Percentiles rank a stretch among this genome's conserved stretches.
Evolutionary conservation across 73 alveolate genomes (phyloP).

Genomic region (Uronychia setigera): DNA sequence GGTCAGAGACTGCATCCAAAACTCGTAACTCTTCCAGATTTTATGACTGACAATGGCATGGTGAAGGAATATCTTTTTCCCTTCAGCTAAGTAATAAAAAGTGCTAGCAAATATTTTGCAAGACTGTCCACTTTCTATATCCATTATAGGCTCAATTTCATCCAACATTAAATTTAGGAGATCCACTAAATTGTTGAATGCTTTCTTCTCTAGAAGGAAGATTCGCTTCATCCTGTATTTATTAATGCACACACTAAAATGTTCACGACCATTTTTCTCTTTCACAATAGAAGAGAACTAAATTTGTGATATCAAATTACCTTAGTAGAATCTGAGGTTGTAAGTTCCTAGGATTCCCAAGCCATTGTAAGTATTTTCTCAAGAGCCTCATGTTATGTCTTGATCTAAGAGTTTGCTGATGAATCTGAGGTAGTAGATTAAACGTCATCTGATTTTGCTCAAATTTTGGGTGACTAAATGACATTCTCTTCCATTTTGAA

Average conservation of each 20-base stretch:
- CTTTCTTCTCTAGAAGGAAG: neutral
- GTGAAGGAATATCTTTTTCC: neutral
- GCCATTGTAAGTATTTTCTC: neutral
- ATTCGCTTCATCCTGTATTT: neutral
- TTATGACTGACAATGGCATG: neutral
- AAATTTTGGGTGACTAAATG: neutral
- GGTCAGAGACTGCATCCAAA: neutral
- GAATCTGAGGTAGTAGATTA: neutral
- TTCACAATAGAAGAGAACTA: neutral
- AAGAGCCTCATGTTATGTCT: neutral
- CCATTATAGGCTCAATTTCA: neutral
- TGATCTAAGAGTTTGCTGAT: neutral
- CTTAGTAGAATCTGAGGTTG: neutral
- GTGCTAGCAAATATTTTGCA: neutral
- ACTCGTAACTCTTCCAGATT: neutral
- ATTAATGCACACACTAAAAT: neutral
- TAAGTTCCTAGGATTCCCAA: neutral
- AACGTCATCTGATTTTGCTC: neutral
- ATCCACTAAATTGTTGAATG: neutral
- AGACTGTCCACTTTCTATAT: neutral
- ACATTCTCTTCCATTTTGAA: neutral
- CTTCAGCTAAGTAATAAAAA: neutral
- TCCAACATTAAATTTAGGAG: neutral
- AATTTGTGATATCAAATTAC: neutral
- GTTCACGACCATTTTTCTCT: neutral